phyloP scores from a whole-genome alignment of 2,329 filamentous ascomycete genomes.

The Phyllosticta citribraziliensis region DNA sequence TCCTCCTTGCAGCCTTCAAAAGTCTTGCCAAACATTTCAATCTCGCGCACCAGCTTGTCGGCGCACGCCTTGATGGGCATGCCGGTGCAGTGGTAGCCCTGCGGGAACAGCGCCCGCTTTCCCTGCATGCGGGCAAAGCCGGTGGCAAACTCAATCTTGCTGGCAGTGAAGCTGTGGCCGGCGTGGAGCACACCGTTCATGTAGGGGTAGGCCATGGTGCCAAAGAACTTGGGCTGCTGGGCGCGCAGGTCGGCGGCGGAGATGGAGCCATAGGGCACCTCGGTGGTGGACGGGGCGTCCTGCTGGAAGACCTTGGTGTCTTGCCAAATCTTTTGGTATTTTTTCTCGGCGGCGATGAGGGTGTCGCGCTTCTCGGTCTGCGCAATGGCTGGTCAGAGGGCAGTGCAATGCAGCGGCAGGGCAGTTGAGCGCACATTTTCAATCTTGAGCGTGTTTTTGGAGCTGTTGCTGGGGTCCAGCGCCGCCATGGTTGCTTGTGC shows the following conservation, averaged over 20 bases:
- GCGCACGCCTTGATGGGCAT: slow-evolving; percentile 98
- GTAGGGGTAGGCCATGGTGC: slow-evolving; percentile 58
- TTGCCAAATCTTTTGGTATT: slow-evolving; percentile 82
- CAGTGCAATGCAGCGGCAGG: slow-evolving; percentile 3
- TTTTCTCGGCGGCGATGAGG: slow-evolving; percentile 75
- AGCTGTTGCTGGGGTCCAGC: slow-evolving; percentile 44
- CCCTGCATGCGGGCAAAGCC: slow-evolving; percentile 87
- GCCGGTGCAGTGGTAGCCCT: slow-evolving; percentile 92
- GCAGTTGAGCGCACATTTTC: slow-evolving; percentile 42
- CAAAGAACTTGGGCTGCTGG: slow-evolving; percentile 85
- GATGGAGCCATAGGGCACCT: slow-evolving; percentile 67
- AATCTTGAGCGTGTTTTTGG: slow-evolving; percentile 55
- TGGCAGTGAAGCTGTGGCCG: slow-evolving; percentile 84
- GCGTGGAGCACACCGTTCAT: slow-evolving; percentile 56
- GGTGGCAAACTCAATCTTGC: slow-evolving; percentile 85
- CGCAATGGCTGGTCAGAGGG: slow-evolving; percentile 26
- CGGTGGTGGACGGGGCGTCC: slow-evolving; percentile 68
- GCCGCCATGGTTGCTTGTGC: slow-evolving; percentile 42
- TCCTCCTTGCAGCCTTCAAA: slow-evolving; percentile 37
- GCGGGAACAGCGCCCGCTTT: slow-evolving; percentile 76
- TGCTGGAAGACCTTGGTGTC: slow-evolving; percentile 70
- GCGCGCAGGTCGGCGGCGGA: slow-evolving; percentile 64
- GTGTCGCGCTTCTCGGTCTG: slow-evolving; percentile 77
- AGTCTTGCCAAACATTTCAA: slow-evolving; percentile 76
- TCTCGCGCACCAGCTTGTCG: slow-evolving; percentile 86